Percentiles rank a stretch among this genome's conserved stretches.
These are phyloP conservation scores for Rhodotorula babjevae DNA, from an alignment of 768 basidiomycete genomes.

Conservation along the genomic window DNA sequence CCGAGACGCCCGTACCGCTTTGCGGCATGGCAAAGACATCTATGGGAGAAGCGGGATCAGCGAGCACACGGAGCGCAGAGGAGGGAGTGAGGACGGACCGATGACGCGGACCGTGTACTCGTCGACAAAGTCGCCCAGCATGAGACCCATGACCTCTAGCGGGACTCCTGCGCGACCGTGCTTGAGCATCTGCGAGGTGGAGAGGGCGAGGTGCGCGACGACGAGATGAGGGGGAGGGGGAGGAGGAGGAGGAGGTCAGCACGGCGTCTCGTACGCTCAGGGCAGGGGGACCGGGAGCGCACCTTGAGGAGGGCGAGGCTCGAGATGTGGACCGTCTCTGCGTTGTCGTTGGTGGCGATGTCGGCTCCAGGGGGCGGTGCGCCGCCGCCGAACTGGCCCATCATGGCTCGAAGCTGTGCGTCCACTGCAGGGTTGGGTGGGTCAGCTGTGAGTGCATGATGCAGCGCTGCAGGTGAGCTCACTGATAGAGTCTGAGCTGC, in stretches of 20 bases:
- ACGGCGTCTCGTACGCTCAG: no score
- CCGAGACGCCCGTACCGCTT: slow-evolving; percentile 92
- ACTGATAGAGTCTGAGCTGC: no score
- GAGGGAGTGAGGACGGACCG: neutral
- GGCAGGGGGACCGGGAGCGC: slow-evolving; percentile 37
- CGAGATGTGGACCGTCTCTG: slow-evolving; percentile 78
- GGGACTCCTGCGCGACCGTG: slow-evolving; percentile 98
- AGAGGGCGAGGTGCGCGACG: neutral
- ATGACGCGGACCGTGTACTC: slow-evolving; percentile 61
- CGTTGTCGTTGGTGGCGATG: slow-evolving; percentile 43
- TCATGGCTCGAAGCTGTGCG: slow-evolving; percentile 17
- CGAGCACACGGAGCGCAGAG: neutral
- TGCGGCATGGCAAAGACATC: slow-evolving; percentile 99
- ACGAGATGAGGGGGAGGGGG: neutral
- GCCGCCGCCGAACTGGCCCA: slow-evolving; percentile 32
- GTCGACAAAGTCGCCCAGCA: slow-evolving; percentile 97
- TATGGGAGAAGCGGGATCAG: slow-evolving; percentile 55
- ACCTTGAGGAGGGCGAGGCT: slow-evolving; percentile 96
- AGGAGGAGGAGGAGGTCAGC: neutral
- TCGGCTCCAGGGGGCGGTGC: slow-evolving; percentile 14
- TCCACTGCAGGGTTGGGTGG: slow-evolving; percentile 1
- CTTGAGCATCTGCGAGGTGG: slow-evolving; percentile 77
- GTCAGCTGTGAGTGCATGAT: no score
- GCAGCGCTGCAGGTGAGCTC: neutral
- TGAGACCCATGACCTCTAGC: slow-evolving; percentile 98